These are phyloP conservation scores for Coccomyxa subellipsoidea DNA, from an alignment of 163 green algal genomes.

Conservation along the genomic window DNA sequence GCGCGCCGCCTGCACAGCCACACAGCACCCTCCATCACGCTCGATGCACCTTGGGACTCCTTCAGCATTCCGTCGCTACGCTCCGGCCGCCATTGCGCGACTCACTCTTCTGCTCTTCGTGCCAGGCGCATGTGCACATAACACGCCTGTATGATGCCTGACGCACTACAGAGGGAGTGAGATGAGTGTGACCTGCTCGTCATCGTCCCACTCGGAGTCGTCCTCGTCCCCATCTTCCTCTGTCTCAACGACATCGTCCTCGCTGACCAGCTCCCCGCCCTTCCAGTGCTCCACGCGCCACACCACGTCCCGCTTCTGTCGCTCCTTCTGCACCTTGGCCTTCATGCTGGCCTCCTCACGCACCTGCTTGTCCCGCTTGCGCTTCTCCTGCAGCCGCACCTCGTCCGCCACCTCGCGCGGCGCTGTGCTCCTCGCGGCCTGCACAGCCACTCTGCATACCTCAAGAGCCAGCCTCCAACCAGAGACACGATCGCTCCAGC, in stretches of 20 bases:
- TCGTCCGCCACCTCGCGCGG: background rate
- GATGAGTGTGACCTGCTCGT: constrained; percentile 4
- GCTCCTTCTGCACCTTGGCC: constrained; percentile 2
- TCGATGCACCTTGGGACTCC: background rate
- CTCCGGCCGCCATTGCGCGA: background rate
- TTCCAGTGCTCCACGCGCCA: constrained; percentile 1
- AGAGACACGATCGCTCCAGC: background rate
- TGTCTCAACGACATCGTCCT: background rate
- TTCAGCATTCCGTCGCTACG: background rate
- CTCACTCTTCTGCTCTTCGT: background rate
- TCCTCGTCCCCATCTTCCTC: background rate
- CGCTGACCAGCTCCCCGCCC: background rate
- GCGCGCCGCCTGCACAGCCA: background rate
- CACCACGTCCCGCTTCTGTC: background rate
- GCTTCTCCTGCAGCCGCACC: background rate
- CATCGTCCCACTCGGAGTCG: constrained; percentile 2
- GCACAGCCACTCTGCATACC: background rate
- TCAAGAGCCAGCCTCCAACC: background rate
- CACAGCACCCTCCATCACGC: background rate
- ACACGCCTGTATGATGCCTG: too few relatives aligned
- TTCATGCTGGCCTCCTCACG: constrained; percentile 2
- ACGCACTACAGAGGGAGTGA: background rate
- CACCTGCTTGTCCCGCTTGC: background rate
- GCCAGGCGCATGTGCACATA: background rate
- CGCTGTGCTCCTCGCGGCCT: background rate